Evolutionary conservation across 1,284 basidiomycete species (phyloP).

Genomic region (Ganoderma resinaceum): DNA sequence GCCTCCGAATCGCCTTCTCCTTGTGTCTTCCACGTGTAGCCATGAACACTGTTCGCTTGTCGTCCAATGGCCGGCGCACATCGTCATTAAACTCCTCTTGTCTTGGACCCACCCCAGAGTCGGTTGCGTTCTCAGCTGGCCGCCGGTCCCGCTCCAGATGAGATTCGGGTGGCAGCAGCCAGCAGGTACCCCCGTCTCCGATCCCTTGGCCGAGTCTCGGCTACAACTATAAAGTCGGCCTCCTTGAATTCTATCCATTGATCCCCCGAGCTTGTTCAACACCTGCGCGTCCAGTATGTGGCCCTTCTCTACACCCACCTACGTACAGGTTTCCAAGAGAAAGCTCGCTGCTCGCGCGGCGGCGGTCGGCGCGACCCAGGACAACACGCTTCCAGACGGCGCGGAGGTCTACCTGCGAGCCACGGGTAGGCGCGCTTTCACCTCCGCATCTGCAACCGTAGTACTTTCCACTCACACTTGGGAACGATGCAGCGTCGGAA

Average conservation of each 20-base stretch:
- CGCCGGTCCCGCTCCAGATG: neutral
- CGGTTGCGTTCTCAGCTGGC: neutral
- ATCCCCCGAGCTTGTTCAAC: conserved; percentile 6
- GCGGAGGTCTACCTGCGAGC: conserved; percentile 35
- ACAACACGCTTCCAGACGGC: neutral
- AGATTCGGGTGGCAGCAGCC: neutral
- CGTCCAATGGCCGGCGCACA: neutral
- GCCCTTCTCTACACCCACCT: conserved; percentile 46
- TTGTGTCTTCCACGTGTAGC: conserved; percentile 5
- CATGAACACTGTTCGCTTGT: neutral
- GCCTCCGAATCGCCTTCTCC: neutral
- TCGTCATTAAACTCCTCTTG: neutral
- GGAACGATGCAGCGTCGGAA: conserved; percentile 40
- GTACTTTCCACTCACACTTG: conserved; percentile 1
- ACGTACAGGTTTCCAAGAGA: conserved; percentile 36
- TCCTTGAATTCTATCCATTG: neutral
- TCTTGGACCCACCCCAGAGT: neutral
- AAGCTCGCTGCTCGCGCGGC: conserved; percentile 45
- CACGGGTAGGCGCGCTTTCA: conserved; percentile 33
- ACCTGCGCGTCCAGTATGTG: conserved; percentile 42
- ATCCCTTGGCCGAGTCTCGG: neutral
- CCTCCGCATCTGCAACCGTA: neutral
- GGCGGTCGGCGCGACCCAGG: conserved; percentile 32
- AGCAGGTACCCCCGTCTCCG: neutral
- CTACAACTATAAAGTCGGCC: neutral